phyloP scores from a whole-genome alignment of 2,329 filamentous ascomycete species.

The Scortechinia acanthostroma region DNA sequence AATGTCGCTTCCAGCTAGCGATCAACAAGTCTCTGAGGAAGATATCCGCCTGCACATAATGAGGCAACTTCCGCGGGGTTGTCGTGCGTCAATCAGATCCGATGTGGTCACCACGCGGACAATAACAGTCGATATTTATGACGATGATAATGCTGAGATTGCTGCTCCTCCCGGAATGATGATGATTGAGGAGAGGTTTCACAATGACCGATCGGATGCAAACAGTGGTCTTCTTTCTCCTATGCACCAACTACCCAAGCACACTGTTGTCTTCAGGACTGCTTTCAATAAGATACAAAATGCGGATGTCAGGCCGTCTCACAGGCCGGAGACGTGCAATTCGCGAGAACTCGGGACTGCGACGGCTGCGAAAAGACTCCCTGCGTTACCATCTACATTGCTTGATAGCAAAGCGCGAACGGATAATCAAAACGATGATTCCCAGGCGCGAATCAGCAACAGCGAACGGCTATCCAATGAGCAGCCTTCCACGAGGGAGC shows the following conservation, averaged over 20 bases:
- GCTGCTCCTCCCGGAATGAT: slow-evolving; percentile 31
- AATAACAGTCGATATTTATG: slow-evolving; percentile 34
- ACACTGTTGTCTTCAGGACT: slow-evolving; percentile 33
- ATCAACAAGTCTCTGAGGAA: slow-evolving; percentile 28
- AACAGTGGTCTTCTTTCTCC: background rate
- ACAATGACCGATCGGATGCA: background rate
- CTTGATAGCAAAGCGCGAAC: too few species aligned
- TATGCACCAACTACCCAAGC: slow-evolving; percentile 17
- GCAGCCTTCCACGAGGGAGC: too few species aligned
- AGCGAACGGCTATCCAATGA: too few species aligned
- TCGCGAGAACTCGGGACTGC: too few species aligned
- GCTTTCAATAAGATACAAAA: slow-evolving; percentile 27
- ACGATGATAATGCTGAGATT: slow-evolving; percentile 28
- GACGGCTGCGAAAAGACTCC: too few species aligned
- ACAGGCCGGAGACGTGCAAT: too few species aligned
- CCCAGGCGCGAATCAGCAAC: too few species aligned
- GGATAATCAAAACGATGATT: too few species aligned
- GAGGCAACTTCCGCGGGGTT: slow-evolving; percentile 10
- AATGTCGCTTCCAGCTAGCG: slow-evolving; percentile 18
- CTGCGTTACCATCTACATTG: too few species aligned
- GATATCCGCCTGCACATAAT: slow-evolving; percentile 19
- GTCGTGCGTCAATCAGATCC: slow-evolving; percentile 28
- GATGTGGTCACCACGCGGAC: slow-evolving; percentile 31
- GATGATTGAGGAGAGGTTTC: slow-evolving; percentile 30
- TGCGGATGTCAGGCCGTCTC: slow-evolving; percentile 21